Conservation (phyloP, 225 moss, liverwort and hornwort species). For the Physcomitrellopsis africana region DNA sequence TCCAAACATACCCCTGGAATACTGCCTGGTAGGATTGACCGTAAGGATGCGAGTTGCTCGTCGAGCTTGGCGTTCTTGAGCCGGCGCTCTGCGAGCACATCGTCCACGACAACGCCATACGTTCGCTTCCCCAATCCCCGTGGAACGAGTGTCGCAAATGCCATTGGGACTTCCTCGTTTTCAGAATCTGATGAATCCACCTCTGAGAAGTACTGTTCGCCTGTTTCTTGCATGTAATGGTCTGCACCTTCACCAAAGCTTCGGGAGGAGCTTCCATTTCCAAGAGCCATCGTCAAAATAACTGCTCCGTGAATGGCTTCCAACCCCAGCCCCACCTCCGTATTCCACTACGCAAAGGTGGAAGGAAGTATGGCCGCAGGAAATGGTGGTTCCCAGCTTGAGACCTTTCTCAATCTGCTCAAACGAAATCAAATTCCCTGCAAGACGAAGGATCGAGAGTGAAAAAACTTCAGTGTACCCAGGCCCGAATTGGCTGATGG, state of each 20-base stretch:
- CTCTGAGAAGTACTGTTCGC: constrained; percentile 37
- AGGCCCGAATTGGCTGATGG: background rate
- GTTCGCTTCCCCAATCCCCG: constrained; percentile 47
- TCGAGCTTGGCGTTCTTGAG: constrained; percentile 54
- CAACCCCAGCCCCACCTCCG: constrained; percentile 2
- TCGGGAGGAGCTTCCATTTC: constrained; percentile 20
- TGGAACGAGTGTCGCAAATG: constrained; percentile 46
- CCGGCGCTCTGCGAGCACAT: constrained; percentile 44
- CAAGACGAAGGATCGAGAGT: constrained; percentile 15
- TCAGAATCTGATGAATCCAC: constrained; percentile 39
- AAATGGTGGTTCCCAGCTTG: background rate
- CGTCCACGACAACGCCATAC: constrained; percentile 51
- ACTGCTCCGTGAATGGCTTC: constrained; percentile 14
- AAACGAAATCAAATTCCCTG: background rate
- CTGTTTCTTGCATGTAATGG: constrained; percentile 29
- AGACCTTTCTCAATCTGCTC: constrained; percentile 5
- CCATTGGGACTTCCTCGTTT: constrained; percentile 36
- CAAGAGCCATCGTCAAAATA: constrained; percentile 36
- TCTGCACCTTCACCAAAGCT: constrained; percentile 29
- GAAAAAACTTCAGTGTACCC: background rate
- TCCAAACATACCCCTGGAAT: constrained; percentile 40
- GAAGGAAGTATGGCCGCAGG: background rate
- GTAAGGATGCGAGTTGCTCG: constrained; percentile 48
- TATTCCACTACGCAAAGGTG: background rate
- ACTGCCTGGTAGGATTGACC: constrained; percentile 44